Evolutionary conservation across 805 yeast genomes (phyloP).

Genomic region (Sugiyamaella valdiviana): DNA sequence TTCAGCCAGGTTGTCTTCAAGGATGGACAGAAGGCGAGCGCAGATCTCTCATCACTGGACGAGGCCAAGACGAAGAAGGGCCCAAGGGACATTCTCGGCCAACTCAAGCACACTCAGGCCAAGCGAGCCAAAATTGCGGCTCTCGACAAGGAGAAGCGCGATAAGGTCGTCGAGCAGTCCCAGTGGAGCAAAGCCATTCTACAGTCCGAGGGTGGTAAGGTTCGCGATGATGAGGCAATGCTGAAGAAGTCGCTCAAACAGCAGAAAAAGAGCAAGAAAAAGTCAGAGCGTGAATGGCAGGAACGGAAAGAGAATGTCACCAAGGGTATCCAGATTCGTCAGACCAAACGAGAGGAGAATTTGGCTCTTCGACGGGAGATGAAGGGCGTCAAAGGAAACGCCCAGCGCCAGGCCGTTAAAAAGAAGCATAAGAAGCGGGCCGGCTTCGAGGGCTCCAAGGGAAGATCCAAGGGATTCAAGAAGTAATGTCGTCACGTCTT

Average conservation of each 20-base stretch:
- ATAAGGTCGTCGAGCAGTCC: constrained; percentile 57
- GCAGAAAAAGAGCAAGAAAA: constrained; percentile 75
- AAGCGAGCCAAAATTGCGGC: constrained; percentile 58
- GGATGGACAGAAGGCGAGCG: constrained; percentile 74
- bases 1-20: constrained; percentile 77
- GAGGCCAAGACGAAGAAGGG: constrained; percentile 62
- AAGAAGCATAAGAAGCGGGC: constrained; percentile 57
- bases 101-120: constrained; percentile 65
- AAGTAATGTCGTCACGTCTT: background rate
- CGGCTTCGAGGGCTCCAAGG: constrained; percentile 74
- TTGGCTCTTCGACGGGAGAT: constrained; percentile 77
- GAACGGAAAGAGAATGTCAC: constrained; percentile 79
- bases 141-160: constrained; percentile 57
- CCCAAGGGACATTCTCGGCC: constrained; percentile 81
- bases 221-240: constrained; percentile 84
- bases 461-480: constrained; percentile 9
- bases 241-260: constrained; percentile 79
- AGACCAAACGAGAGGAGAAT: constrained; percentile 88
- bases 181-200: constrained; percentile 81
- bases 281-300: constrained; percentile 86
- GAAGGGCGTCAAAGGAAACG: constrained; percentile 72
- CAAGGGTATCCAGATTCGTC: constrained; percentile 65
- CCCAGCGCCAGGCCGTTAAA: constrained; percentile 51
- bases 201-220: constrained; percentile 80
- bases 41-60: constrained; percentile 55